Base-by-base conservation (phyloP, 495 filamentous ascomycete genomes). In the Tuber calosporum region DNA sequence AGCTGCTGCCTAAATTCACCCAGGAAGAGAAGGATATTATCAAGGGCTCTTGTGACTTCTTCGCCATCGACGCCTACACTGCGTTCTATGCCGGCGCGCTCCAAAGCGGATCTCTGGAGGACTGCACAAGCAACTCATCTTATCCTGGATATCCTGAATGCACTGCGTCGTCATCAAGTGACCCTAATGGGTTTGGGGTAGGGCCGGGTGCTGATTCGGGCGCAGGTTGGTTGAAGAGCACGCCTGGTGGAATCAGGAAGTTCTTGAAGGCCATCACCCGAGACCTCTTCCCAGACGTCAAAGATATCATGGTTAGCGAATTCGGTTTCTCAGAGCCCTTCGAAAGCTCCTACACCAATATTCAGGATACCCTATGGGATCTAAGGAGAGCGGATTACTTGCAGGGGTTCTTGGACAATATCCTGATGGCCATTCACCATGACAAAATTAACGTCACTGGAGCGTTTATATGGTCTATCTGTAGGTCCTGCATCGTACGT, bases 251-350 rank as follows among this genome's bases (percentile, higher is more conserved):
- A 6, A 82, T 86, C 66, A 81, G 84, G 39, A 79, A 78, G 34
- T 85, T 84, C 79, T 75, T 86, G 66, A 84, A 80, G 38, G 71
- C 77, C 67, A 83, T 85, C 71, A 85, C 83, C 6, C 84, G 81
- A 43, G 82, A 81, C n/a, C 76, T 85, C n/a, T 84, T 85, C 76
- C 84, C 84, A 1, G 80, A 43, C 11, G 70, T 86, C 42, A 53
- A 69, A 8, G 81, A 82, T 72, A 84, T 86, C 73, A 82, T 84
- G 62, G 83, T 86, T 37, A 81, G 78, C 1, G 84, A 85, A 74
- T 85, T 86, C 73, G 84, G 84, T 13, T 85, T 84, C 74, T 78
- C 84, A 15, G 84, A 86, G 73, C 84, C 84, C 6, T 83, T 82
- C 69, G 84, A 85, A 76, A 75, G 75, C 9, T 70, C 82, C 8